A percentile compares a stretch with the other conserved stretches of the same genome.
phyloP scores from a whole-genome alignment of 1,284 basidiomycete genomes.

The Naganishia sp. region DNA sequence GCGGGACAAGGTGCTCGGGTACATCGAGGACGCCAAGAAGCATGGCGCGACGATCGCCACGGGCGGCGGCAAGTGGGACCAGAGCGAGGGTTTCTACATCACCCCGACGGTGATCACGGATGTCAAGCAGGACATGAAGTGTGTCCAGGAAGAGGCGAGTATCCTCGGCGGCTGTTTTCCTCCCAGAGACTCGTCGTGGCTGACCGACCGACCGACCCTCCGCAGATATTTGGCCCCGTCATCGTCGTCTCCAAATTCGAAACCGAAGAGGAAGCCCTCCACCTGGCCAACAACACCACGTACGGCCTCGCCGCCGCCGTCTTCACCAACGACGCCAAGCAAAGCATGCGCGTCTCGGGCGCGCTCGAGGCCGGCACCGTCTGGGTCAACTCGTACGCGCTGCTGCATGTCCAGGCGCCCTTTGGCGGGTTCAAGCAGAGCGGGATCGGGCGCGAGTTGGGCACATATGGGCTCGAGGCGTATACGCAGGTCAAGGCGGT shows the following conservation, averaged over 20 bases:
- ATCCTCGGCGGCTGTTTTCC: too few species aligned
- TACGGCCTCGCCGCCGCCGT: conserved; percentile 88
- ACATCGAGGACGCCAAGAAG: conserved; percentile 81
- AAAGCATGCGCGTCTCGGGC: conserved; percentile 79
- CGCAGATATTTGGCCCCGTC: conserved; percentile 57
- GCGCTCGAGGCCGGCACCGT: conserved; percentile 77
- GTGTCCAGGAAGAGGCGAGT: conserved; percentile 38
- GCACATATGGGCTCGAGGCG: conserved; percentile 79
- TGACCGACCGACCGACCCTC: conserved; percentile 65
- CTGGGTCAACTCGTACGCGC: conserved; percentile 86
- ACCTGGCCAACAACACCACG: conserved; percentile 72
- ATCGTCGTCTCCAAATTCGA: conserved; percentile 71
- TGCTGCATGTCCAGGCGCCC: conserved; percentile 78
- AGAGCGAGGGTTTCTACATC: conserved; percentile 49
- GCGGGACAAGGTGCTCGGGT: conserved; percentile 80
- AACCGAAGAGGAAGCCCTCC: conserved; percentile 63
- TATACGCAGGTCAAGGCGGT: conserved; percentile 74
- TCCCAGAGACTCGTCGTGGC: conserved; percentile 33
- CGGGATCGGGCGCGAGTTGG: conserved; percentile 79
- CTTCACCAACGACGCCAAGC: conserved; percentile 82
- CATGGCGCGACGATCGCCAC: conserved; percentile 77
- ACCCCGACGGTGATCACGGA: conserved; percentile 54
- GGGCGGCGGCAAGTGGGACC: conserved; percentile 64
- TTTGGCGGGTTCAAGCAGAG: conserved; percentile 91
- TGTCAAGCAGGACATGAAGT: conserved; percentile 38